These are phyloP conservation scores for Mortierella sp. DNA, from an alignment of 371 early-diverging fungal species.

Conservation along the genomic window DNA sequence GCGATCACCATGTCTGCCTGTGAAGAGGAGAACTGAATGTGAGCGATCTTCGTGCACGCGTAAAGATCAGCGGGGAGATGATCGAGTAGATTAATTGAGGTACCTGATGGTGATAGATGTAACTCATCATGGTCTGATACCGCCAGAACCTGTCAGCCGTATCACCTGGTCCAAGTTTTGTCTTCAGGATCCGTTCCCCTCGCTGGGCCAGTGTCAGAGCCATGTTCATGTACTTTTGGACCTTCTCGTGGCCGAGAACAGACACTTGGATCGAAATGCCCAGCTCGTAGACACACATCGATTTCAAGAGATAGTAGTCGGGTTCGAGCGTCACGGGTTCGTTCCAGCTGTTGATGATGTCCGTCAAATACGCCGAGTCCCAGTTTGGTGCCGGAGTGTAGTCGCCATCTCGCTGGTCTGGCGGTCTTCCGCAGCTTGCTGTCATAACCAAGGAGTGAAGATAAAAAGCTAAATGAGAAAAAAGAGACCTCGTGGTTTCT, in stretches of 20 bases:
- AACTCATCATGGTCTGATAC: slow-evolving; percentile 26
- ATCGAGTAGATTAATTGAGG: neutral
- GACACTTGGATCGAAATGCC: slow-evolving; percentile 23
- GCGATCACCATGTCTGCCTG: slow-evolving; percentile 11
- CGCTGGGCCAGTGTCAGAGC: slow-evolving; percentile 18
- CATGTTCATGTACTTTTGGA: slow-evolving; percentile 28
- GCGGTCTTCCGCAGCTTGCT: slow-evolving; percentile 32
- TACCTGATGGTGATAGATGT: slow-evolving; percentile 27
- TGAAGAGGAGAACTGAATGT: neutral
- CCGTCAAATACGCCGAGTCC: slow-evolving; percentile 21
- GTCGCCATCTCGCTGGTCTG: slow-evolving; percentile 29
- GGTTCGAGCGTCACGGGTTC: slow-evolving; percentile 31
- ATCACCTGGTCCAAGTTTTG: neutral
- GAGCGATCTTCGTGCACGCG: neutral
- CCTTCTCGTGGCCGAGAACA: slow-evolving; percentile 19
- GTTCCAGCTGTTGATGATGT: slow-evolving; percentile 18
- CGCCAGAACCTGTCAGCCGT: slow-evolving; percentile 26
- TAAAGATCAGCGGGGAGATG: neutral
- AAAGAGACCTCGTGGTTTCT: neutral
- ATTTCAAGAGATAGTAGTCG: slow-evolving; percentile 32
- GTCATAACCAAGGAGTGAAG: neutral
- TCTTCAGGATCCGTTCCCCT: neutral
- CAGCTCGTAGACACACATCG: slow-evolving; percentile 25
- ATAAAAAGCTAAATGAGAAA: neutral
- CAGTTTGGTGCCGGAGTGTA: slow-evolving; percentile 34